A percentile compares a stretch with the other conserved stretches of the same genome.
phyloP scores from a whole-genome alignment of 1,139 yeast genomes.

The Sugiyamaella novakii region DNA sequence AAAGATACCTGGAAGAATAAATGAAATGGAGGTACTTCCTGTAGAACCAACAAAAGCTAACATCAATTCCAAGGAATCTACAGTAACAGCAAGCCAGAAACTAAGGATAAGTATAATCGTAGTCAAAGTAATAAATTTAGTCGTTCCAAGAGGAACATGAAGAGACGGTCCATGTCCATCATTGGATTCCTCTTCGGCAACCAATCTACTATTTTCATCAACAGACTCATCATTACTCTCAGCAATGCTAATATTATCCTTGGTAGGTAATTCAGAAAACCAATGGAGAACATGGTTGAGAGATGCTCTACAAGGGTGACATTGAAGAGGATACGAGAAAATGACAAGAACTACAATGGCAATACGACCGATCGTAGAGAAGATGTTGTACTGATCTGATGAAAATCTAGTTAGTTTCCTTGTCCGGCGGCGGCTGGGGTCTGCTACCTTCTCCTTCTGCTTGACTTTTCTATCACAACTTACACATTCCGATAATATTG shows the following conservation, averaged over 20 bases:
- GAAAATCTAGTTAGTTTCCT: slow-evolving; percentile 13
- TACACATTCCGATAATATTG: slow-evolving; percentile 68
- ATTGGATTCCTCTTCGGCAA: slow-evolving; percentile 10
- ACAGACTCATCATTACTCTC: slow-evolving; percentile 9
- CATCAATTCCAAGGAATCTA: slow-evolving; percentile 78
- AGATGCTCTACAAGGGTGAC: slow-evolving; percentile 90
- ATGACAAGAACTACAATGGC: slow-evolving; percentile 81
- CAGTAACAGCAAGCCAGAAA: slow-evolving; percentile 73
- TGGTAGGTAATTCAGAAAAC: slow-evolving; percentile 34
- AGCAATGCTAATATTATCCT: slow-evolving; percentile 3
- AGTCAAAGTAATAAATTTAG: slow-evolving; percentile 65
- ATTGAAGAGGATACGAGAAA: slow-evolving; percentile 86
- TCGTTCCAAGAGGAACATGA: slow-evolving; percentile 51
- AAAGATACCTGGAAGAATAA: slow-evolving; percentile 88
- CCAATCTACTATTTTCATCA: slow-evolving; percentile 22
- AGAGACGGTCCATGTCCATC: slow-evolving; percentile 25
- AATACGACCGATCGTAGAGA: slow-evolving; percentile 67
- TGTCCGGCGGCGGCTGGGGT: slow-evolving; percentile 10
- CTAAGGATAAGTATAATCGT: slow-evolving; percentile 60
- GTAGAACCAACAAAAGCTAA: slow-evolving; percentile 94
- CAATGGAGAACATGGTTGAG: slow-evolving; percentile 72
- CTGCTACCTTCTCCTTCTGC: too few relatives aligned
- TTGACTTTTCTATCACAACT: slow-evolving; percentile 18
- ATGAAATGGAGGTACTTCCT: slow-evolving; percentile 91
- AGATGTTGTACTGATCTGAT: slow-evolving; percentile 46